These are phyloP conservation scores for Zygosaccharomyces kombuchaensis DNA, from an alignment of 805 yeast species.

Conservation along the genomic window DNA sequence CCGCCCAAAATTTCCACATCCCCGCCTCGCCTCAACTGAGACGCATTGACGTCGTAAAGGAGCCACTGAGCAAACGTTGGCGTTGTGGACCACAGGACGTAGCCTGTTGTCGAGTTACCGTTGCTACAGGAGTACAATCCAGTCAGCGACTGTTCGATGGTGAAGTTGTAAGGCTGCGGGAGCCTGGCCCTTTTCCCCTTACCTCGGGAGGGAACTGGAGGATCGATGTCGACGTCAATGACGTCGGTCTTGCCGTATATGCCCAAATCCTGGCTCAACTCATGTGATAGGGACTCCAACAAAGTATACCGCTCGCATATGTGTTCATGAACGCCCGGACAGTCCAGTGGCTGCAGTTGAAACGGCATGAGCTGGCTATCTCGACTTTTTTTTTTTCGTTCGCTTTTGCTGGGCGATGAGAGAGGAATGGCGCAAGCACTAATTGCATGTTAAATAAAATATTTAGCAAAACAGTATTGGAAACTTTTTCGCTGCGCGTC, in stretches of 20 bases:
- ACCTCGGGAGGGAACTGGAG: slow-evolving; percentile 7
- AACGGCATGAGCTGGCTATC: slow-evolving; percentile 7
- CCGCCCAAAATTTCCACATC: slow-evolving; percentile 4
- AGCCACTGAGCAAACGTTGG: slow-evolving; percentile 34
- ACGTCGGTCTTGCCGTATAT: slow-evolving; percentile 18
- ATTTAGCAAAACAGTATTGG: too few relatives aligned
- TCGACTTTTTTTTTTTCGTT: neutral
- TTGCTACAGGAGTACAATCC: slow-evolving; percentile 31
- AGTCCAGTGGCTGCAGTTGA: slow-evolving; percentile 15
- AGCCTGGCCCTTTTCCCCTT: neutral
- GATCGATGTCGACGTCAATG: slow-evolving; percentile 26
- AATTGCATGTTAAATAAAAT: too few relatives aligned
- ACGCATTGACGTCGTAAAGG: slow-evolving; percentile 23
- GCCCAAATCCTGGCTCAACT: slow-evolving; percentile 34
- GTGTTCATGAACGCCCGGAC: slow-evolving; percentile 30
- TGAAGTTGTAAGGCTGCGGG: slow-evolving; percentile 20
- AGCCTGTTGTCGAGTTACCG: slow-evolving; percentile 37
- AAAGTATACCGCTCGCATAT: slow-evolving; percentile 31
- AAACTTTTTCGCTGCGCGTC: too few relatives aligned
- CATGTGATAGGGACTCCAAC: slow-evolving; percentile 18
- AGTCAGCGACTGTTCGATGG: slow-evolving; percentile 29
- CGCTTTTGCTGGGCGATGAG: neutral
- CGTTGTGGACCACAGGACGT: slow-evolving; percentile 35
- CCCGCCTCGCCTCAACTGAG: slow-evolving; percentile 19
- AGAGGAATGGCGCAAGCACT: neutral